Percentiles rank a stretch among this genome's conserved stretches.
Conservation (phyloP, 805 yeast genomes). For the Brettanomyces naardenensis region DNA sequence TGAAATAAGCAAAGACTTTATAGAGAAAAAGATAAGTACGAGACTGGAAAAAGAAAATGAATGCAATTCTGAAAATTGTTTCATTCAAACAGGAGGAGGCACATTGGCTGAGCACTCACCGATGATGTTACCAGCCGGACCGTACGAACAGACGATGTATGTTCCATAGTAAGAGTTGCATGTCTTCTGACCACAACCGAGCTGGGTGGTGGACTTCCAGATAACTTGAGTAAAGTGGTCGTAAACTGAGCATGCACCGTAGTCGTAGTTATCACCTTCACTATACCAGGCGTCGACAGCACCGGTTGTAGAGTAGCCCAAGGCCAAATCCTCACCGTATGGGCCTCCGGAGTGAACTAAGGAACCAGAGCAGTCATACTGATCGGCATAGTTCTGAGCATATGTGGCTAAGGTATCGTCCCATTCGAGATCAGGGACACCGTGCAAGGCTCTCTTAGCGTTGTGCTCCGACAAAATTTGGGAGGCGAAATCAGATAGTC, state of each 20-base stretch:
- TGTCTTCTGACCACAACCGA: slow-evolving; percentile 58
- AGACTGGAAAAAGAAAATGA: neutral
- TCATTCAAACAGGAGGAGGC: slow-evolving; percentile 8
- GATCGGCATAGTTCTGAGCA: slow-evolving; percentile 53
- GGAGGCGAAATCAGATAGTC: slow-evolving; percentile 15
- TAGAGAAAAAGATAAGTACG: neutral
- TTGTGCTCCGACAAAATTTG: slow-evolving; percentile 56
- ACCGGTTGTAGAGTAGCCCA: slow-evolving; percentile 50
- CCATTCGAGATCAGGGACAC: slow-evolving; percentile 50
- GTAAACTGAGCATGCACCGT: slow-evolving; percentile 37
- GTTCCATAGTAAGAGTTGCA: slow-evolving; percentile 42
- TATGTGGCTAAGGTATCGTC: slow-evolving; percentile 38
- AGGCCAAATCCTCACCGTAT: slow-evolving; percentile 75
- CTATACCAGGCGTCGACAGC: slow-evolving; percentile 67
- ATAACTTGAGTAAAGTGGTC: slow-evolving; percentile 71
- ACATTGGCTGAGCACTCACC: slow-evolving; percentile 35
- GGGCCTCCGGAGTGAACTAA: slow-evolving; percentile 57
- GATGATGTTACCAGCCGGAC: slow-evolving; percentile 69
- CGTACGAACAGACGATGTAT: slow-evolving; percentile 70
- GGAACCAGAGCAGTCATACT: slow-evolving; percentile 50
- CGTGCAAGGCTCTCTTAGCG: slow-evolving; percentile 46
- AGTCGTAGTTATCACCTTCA: slow-evolving; percentile 53
- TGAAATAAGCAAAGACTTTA: too few species aligned
- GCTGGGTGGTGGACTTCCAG: slow-evolving; percentile 52
- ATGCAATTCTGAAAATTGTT: too few species aligned